Evolutionary conservation across 345 rosid genomes (phyloP).

Genomic region (Arabidopsis arenosa): DNA sequence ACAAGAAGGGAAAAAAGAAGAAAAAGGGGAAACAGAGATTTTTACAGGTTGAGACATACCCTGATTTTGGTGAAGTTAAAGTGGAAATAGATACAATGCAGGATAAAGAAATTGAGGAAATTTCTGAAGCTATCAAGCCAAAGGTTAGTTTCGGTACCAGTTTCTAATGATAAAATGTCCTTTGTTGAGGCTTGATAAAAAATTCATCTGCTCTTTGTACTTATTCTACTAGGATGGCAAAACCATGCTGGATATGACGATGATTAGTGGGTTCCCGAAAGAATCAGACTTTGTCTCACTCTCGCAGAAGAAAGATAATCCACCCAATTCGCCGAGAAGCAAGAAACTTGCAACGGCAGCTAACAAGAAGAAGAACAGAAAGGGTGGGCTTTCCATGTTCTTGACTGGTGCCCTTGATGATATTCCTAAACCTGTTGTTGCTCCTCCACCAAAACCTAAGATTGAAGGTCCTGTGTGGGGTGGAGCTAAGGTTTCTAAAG

Average conservation of each 20-base stretch:
- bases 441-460: slow-evolving; percentile 67
- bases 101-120: slow-evolving; percentile 47
- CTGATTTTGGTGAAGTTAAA: slow-evolving; percentile 50
- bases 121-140: slow-evolving; percentile 45
- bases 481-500: slow-evolving; percentile 82
- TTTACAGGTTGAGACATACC: slow-evolving; percentile 49
- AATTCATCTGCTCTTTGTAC: slow-evolving; percentile 1
- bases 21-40: slow-evolving; percentile 66
- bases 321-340: slow-evolving; percentile 49
- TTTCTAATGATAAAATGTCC: background rate
- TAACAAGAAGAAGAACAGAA: slow-evolving; percentile 80
- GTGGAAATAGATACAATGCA: slow-evolving; percentile 44
- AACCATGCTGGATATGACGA: slow-evolving; percentile 32
- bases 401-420: slow-evolving; percentile 97
- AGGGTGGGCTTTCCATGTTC: slow-evolving; percentile 98
- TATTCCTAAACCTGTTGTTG: slow-evolving; percentile 52
- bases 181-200: background rate
- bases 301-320: slow-evolving; percentile 50
- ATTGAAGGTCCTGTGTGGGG: slow-evolving; percentile 97
- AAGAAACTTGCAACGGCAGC: slow-evolving; percentile 49
- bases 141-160: slow-evolving; percentile 53
- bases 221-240: slow-evolving; percentile 53
- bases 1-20: slow-evolving; percentile 69
- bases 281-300: slow-evolving; percentile 50
- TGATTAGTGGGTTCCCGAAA: slow-evolving; percentile 43